Base-by-base conservation (phyloP, 2,329 filamentous ascomycete species). In the Ascochyta rabiei region DNA sequence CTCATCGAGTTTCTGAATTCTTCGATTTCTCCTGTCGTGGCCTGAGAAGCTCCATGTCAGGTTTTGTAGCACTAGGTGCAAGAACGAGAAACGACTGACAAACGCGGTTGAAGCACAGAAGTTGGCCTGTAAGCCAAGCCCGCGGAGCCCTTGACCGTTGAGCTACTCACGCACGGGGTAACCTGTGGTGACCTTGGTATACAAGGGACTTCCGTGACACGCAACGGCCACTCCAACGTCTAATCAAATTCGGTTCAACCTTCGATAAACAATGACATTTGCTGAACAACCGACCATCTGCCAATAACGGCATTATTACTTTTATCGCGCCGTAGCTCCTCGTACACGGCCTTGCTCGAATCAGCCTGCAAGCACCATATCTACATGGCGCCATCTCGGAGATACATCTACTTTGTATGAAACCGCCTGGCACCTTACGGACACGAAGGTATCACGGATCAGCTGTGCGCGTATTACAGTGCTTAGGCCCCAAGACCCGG, bases 381-480 rank as follows among this genome's bases (percentile, higher is more conserved):
- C 19, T 12, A 18, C 38, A 30, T 43, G 44, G 44, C 50, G 44
- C 44, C 33, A 43, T 39, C 26, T 48, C 50, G 44, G 50, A 48
- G 28, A 48, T 48, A 53, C 34, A 31, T 21, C 43, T 37, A 23
- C 31, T 30, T 30, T 46, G 38, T 24, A 10, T 53, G 31, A 42
- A 47, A 48, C 19, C 13, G 34, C 31, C 38, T 39, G 43, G 37
- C 4, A 10, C 18, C 10, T 37, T 12, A 30, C 30, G 16, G 19
- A 53, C 47, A 19, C 24, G 50, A 9, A 13, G 1, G 24, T 3
- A 16, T 3, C 2, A 2, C 30, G 30, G 33, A 47, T 53, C 47
- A 42, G 49, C 23, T 16, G 10, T 34, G 12, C 21, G 13, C 3
- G 26, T 24, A 33, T 12, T 39, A 24, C 15, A 6, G 26, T 24